Conservation (phyloP, 371 early-diverging fungal genomes). For the Mucor saturninus region DNA sequence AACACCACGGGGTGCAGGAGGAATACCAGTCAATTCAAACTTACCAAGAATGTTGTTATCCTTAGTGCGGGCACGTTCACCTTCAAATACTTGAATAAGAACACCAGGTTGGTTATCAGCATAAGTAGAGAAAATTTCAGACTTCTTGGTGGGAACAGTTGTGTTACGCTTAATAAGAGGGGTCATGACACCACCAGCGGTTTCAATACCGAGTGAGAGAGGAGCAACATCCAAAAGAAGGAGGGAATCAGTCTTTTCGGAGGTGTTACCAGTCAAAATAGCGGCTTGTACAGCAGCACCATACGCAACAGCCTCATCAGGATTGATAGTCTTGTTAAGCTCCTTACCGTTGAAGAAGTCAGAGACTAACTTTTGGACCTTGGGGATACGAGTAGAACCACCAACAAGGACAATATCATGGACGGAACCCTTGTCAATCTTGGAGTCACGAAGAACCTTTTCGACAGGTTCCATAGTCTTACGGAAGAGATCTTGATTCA, state of each 20-base stretch:
- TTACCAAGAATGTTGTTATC: conserved; percentile 92
- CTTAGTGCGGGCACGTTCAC: conserved; percentile 85
- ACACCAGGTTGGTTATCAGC: conserved; percentile 91
- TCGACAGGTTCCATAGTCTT: conserved; percentile 83
- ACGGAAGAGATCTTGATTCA: conserved; percentile 86
- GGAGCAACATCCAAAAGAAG: conserved; percentile 88
- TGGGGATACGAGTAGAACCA: conserved; percentile 99
- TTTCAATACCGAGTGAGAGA: conserved; percentile 90
- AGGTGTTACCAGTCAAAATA: conserved; percentile 66
- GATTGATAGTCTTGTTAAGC: conserved; percentile 93
- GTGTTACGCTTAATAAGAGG: conserved; percentile 83
- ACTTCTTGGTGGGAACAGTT: conserved; percentile 86
- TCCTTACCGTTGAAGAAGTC: conserved; percentile 96
- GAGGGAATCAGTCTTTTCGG: conserved; percentile 66
- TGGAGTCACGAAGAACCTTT: conserved; percentile 85
- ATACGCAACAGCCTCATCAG: conserved; percentile 96
- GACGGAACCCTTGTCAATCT: conserved; percentile 88
- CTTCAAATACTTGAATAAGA: conserved; percentile 89
- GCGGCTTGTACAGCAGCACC: conserved; percentile 97
- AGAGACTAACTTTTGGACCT: conserved; percentile 95
- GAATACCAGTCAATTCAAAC: conserved; percentile 85
- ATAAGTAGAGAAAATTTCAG: conserved; percentile 91
- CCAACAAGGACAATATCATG: conserved; percentile 98
- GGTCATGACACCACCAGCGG: conserved; percentile 83
- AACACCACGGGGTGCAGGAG: conserved; percentile 86